Percentiles rank a stretch among this genome's conserved stretches.
phyloP scores from a whole-genome alignment of 2,329 filamentous ascomycete species.

The Botryotinia convoluta region DNA sequence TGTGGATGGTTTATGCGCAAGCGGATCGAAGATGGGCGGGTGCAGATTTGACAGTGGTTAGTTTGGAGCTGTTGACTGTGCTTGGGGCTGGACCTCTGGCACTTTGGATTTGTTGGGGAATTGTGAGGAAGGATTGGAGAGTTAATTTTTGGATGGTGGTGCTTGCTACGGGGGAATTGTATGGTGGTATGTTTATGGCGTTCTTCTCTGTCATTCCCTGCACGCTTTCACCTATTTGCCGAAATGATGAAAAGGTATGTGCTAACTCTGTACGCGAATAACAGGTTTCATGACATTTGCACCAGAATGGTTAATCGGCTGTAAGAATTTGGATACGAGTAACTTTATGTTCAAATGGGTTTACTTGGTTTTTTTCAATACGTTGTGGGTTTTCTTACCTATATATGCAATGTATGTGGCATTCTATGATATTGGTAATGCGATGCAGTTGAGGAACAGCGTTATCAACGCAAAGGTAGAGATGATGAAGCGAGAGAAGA shows the following conservation, averaged over 20 bases:
- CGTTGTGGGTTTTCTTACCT: constrained; percentile 64
- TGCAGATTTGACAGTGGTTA: constrained; percentile 60
- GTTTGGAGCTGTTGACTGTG: constrained; percentile 64
- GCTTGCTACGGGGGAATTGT: constrained; percentile 63
- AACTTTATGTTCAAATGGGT: constrained; percentile 64
- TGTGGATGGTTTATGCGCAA: constrained; percentile 69
- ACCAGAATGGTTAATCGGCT: constrained; percentile 65
- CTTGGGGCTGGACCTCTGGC: constrained; percentile 60
- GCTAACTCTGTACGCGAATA: constrained; percentile 3
- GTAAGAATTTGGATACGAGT: constrained; percentile 59
- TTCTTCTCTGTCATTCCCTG: neutral
- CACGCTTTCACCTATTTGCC: too few relatives aligned
- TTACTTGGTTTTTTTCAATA: constrained; percentile 68
- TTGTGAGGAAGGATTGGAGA: constrained; percentile 53
- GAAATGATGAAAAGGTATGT: neutral
- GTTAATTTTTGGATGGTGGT: constrained; percentile 62
- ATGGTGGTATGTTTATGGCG: constrained; percentile 50
- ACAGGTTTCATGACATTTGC: constrained; percentile 68
- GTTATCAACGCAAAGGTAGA: constrained; percentile 26
- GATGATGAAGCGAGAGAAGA: constrained; percentile 29
- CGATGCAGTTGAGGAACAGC: constrained; percentile 45
- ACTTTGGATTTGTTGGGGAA: constrained; percentile 57
- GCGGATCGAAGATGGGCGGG: constrained; percentile 64
- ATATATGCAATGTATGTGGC: constrained; percentile 57
- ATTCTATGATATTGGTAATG: constrained; percentile 53